Conservation (phyloP, 306 rosid species). For the Castanea crenata region DNA sequence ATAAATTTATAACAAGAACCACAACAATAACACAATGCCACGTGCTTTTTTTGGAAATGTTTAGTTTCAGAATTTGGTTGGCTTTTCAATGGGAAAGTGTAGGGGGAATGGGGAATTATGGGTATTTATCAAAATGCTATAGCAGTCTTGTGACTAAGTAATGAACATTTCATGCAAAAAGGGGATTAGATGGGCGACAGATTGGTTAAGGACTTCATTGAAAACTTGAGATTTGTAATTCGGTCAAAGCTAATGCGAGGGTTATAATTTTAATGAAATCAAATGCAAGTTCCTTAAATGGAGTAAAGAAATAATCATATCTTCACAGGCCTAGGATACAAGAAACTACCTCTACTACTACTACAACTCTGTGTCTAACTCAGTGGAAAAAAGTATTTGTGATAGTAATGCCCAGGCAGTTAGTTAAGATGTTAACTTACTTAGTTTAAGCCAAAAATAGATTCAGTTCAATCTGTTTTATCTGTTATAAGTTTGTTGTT, state of each 20-base stretch:
- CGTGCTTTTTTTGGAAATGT: no score
- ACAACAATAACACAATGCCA: no score
- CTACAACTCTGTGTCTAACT: no score
- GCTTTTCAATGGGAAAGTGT: not conserved
- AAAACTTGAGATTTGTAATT: not conserved
- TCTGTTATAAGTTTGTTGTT: no score
- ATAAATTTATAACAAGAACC: no score
- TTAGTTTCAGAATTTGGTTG: not conserved
- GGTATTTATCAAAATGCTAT: not conserved
- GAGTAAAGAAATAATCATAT: not conserved
- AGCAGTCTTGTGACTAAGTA: not conserved
- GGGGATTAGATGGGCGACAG: no score
- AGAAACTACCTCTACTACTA: not conserved
- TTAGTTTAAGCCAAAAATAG: no score
- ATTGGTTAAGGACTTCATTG: not conserved
- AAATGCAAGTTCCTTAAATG: not conserved
- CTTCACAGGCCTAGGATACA: not conserved
- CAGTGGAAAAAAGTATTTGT: no score
- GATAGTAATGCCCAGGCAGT: no score
- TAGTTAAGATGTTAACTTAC: no score
- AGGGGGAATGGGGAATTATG: not conserved
- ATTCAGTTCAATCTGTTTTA: no score
- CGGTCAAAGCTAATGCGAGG: not conserved
- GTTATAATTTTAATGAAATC: not conserved
- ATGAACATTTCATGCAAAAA: no score